A percentile compares a stretch with the other conserved stretches of the same genome.
Conservation (phyloP, 2,329 filamentous ascomycete genomes). For the Sporothrix pallida region DNA sequence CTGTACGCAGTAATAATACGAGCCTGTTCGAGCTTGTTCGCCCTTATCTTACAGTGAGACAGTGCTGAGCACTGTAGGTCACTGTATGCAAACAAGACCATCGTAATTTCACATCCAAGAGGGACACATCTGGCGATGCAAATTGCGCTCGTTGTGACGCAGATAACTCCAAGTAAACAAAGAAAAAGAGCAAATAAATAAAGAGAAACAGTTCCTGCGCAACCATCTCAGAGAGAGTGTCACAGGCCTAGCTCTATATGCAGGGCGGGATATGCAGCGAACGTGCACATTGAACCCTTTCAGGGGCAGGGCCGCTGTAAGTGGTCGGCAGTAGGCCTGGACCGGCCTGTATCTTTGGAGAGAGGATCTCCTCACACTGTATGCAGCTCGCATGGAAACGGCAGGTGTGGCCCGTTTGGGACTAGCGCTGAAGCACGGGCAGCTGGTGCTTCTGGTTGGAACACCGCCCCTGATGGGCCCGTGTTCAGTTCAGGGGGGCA, state of each 20-base stretch:
- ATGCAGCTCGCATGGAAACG: slow-evolving; percentile 26
- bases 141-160: background rate
- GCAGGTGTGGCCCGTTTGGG: slow-evolving; percentile 25
- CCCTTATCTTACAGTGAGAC: background rate
- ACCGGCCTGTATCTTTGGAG: no score
- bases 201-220: background rate
- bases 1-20: background rate
- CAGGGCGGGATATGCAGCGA: slow-evolving; percentile 23
- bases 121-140: background rate
- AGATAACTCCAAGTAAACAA: background rate
- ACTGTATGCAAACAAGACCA: background rate
- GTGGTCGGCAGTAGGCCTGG: background rate
- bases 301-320: slow-evolving; percentile 2
- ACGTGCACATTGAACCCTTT: slow-evolving; percentile 18
- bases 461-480: slow-evolving; percentile 27
- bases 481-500: slow-evolving; percentile 14
- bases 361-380: slow-evolving; percentile 15
- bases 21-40: background rate
- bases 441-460: slow-evolving; percentile 20
- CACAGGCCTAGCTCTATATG: slow-evolving; percentile 21
- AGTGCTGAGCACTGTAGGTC: background rate
- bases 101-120: slow-evolving; percentile 1
- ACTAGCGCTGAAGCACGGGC: slow-evolving; percentile 26
- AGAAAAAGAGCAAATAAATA: background rate
- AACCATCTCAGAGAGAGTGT: slow-evolving; percentile 26